These are phyloP conservation scores for Trichothecium roseum DNA, from an alignment of 2,329 filamentous ascomycete genomes.

Conservation along the genomic window DNA sequence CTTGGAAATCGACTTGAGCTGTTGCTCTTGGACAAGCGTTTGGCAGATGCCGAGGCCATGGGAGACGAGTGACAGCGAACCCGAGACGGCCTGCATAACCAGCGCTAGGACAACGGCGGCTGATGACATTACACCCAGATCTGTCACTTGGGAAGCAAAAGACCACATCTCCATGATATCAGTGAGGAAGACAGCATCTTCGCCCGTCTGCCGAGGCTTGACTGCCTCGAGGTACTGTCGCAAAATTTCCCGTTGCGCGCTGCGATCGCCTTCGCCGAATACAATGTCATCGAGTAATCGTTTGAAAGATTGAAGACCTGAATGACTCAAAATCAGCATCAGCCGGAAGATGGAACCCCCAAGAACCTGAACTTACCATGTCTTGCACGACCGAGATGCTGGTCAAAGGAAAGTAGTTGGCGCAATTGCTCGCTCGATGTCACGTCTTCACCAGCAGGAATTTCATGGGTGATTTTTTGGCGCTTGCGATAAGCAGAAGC, in stretches of 20 bases:
- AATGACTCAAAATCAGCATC: conserved; percentile 1
- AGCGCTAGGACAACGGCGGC: conserved; percentile 73
- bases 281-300: conserved; percentile 57
- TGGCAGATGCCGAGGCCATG: conserved; percentile 72
- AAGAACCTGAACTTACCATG: conserved; percentile 38
- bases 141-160: conserved; percentile 68
- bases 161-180: conserved; percentile 86
- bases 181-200: conserved; percentile 52
- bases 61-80: conserved; percentile 60
- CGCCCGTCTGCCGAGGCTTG: conserved; percentile 32
- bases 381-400: conserved; percentile 56
- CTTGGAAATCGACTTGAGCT: conserved; percentile 69
- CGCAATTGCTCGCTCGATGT: conserved; percentile 55
- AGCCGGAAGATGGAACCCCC: not conserved
- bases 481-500: conserved; percentile 37
- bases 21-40: conserved; percentile 68
- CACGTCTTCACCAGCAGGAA: conserved; percentile 51
- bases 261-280: conserved; percentile 31
- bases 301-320: conserved; percentile 63
- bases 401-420: conserved; percentile 58
- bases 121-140: conserved; percentile 71
- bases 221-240: conserved; percentile 55
- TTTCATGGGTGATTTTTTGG: conserved; percentile 44
- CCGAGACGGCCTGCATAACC: conserved; percentile 68
- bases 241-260: conserved; percentile 45